Conservation (phyloP, 805 yeast genomes). For the Hanseniaspora mollemarum region DNA sequence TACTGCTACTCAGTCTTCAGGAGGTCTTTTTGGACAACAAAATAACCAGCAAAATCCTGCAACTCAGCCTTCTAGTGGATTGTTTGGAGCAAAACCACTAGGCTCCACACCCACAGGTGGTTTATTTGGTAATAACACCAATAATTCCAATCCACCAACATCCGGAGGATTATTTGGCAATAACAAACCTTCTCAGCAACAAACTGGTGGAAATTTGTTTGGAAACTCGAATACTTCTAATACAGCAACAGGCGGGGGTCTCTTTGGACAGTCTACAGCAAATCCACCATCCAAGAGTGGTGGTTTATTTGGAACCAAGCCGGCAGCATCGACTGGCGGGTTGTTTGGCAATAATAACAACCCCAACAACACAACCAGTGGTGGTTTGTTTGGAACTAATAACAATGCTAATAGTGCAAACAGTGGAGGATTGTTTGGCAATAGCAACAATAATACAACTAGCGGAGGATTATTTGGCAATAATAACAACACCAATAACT, state of each 20-base stretch:
- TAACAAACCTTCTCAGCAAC: too few relatives aligned
- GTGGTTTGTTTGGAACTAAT: constrained; percentile 30
- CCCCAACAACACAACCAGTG: constrained; percentile 18
- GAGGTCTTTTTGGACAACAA: constrained; percentile 21
- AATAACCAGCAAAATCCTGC: constrained; percentile 9
- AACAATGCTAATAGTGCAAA: constrained; percentile 18
- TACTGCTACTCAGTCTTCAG: constrained; percentile 19
- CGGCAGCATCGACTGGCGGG: constrained; percentile 9
- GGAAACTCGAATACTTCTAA: too few relatives aligned
- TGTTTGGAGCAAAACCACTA: constrained; percentile 19
- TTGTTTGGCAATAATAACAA: background rate
- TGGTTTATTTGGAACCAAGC: constrained; percentile 23
- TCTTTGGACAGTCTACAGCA: constrained; percentile 30
- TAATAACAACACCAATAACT: constrained; percentile 21
- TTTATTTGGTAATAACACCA: constrained; percentile 9
- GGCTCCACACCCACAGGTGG: background rate
- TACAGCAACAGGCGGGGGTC: constrained; percentile 27
- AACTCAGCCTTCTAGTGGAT: constrained; percentile 18
- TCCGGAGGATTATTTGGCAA: constrained; percentile 45
- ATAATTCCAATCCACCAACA: constrained; percentile 20
- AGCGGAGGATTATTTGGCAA: constrained; percentile 28
- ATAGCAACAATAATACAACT: constrained; percentile 17
- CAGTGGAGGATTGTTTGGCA: constrained; percentile 24
- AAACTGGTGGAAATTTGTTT: too few relatives aligned
- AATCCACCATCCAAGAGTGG: constrained; percentile 22